Percentiles rank a stretch among this genome's conserved stretches.
phyloP scores from a whole-genome alignment of 2,329 filamentous ascomycete genomes.

The Chaetomium sp. region DNA sequence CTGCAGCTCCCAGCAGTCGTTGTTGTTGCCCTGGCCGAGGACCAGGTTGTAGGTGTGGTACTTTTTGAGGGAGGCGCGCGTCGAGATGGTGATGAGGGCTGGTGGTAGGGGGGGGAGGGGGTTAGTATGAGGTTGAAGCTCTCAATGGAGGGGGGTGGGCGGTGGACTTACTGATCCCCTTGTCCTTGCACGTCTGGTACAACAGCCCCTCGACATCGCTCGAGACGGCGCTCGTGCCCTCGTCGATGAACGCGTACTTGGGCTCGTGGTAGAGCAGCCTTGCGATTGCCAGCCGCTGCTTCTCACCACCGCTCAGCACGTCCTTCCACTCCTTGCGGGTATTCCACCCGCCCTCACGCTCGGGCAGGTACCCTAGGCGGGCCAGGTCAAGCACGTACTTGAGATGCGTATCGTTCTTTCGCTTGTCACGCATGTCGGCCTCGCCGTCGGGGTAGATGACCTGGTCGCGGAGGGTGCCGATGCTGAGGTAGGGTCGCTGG shows the following conservation, averaged over 20 bases:
- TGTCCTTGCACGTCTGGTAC: constrained; percentile 90
- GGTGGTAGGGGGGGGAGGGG: background rate
- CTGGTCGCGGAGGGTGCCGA: constrained; percentile 91
- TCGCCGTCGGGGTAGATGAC: constrained; percentile 97
- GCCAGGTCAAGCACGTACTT: constrained; percentile 79
- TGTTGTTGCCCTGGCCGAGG: constrained; percentile 76
- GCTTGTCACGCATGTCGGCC: constrained; percentile 84
- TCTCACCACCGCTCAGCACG: constrained; percentile 94
- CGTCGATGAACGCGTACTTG: constrained; percentile 89
- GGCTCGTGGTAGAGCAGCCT: constrained; percentile 93
- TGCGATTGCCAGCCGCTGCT: constrained; percentile 92
- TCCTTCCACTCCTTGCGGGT: constrained; percentile 98
- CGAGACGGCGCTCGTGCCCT: constrained; percentile 91
- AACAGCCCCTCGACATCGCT: constrained; percentile 91
- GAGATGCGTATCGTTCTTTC: constrained; percentile 76
- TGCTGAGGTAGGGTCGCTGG: constrained; percentile 87
- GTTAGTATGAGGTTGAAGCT: constrained; percentile 5
- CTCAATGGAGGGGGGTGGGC: constrained; percentile 25
- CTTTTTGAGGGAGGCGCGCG: constrained; percentile 88
- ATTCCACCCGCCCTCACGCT: constrained; percentile 94
- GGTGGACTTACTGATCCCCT: constrained; percentile 77
- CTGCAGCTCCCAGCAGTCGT: constrained; percentile 90
- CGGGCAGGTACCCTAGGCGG: constrained; percentile 82
- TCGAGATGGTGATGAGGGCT: constrained; percentile 94
- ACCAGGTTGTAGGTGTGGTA: constrained; percentile 92